Conservation (phyloP, 371 early-diverging fungal species). For the Rhizopus stolonifer region DNA sequence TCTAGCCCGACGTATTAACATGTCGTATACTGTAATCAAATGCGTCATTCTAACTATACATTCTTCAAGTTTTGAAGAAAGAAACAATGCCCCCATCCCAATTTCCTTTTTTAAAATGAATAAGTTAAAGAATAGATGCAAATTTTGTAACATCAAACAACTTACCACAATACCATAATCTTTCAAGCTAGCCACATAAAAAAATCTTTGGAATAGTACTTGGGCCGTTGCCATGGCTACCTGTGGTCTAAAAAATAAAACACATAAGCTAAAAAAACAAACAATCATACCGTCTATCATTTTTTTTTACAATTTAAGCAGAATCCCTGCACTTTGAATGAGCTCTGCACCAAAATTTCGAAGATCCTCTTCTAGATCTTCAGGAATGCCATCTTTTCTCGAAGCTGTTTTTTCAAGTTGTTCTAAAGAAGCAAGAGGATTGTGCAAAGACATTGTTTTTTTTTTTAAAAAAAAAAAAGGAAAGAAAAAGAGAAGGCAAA, state of each 20-base stretch:
- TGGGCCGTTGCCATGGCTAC: slow-evolving; percentile 95
- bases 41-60: slow-evolving; percentile 71
- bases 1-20: slow-evolving; percentile 60
- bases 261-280: neutral
- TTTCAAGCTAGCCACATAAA: slow-evolving; percentile 73
- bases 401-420: slow-evolving; percentile 73
- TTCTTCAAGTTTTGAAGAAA: slow-evolving; percentile 93
- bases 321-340: slow-evolving; percentile 82
- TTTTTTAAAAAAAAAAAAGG: no score
- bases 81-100: slow-evolving; percentile 82
- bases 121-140: neutral
- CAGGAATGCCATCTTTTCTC: slow-evolving; percentile 61
- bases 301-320: slow-evolving; percentile 72
- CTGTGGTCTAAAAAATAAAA: slow-evolving; percentile 70
- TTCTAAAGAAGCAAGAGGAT: slow-evolving; percentile 70
- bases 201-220: slow-evolving; percentile 92
- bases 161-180: slow-evolving; percentile 71
- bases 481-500: no score
- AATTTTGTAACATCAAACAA: no score
- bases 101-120: slow-evolving; percentile 57
- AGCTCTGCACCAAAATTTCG: slow-evolving; percentile 79
- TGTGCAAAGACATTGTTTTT: slow-evolving; percentile 47
- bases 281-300: neutral
- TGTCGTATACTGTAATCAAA: slow-evolving; percentile 77
- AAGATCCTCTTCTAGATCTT: slow-evolving; percentile 72